Conservation (phyloP, 2,329 filamentous ascomycete species). For the Dothideomycetes sp. region DNA sequence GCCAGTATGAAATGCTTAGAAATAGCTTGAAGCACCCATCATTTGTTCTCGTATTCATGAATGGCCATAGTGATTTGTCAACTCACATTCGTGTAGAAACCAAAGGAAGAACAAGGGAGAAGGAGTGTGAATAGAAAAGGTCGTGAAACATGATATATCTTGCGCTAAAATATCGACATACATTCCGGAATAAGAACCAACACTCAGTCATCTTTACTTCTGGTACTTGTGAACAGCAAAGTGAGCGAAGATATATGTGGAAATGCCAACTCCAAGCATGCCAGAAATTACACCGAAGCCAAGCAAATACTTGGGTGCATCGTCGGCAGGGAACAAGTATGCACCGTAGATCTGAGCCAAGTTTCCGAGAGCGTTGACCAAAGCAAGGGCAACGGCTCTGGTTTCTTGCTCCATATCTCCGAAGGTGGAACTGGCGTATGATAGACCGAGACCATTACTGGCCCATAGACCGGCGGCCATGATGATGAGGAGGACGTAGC, state of each 20-base stretch:
- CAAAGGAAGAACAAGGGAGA: too few relatives aligned
- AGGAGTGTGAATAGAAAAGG: too few relatives aligned
- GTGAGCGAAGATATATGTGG: constrained; percentile 6
- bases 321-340: constrained; percentile 41
- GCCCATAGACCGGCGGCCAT: constrained; percentile 49
- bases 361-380: constrained; percentile 48
- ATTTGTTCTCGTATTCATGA: too few relatives aligned
- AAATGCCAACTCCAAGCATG: constrained; percentile 4
- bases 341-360: constrained; percentile 48
- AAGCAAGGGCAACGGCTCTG: constrained; percentile 43
- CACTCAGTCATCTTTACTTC: too few relatives aligned
- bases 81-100: too few relatives aligned
- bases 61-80: too few relatives aligned
- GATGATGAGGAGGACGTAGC: constrained; percentile 47
- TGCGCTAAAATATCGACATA: too few relatives aligned
- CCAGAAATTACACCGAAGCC: constrained; percentile 33
- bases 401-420: constrained; percentile 40
- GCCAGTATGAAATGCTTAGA: too few relatives aligned
- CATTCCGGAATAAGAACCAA: too few relatives aligned
- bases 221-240: too few relatives aligned
- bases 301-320: constrained; percentile 42
- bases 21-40: too few relatives aligned
- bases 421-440: constrained; percentile 46
- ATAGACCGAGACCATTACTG: constrained; percentile 43
- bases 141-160: too few relatives aligned